Evolutionary conservation across 164 flowering plant genomes (phyloP), one percentile per base, ranked within the genome.

Genomic region (Vitis rotundifolia): DNA sequence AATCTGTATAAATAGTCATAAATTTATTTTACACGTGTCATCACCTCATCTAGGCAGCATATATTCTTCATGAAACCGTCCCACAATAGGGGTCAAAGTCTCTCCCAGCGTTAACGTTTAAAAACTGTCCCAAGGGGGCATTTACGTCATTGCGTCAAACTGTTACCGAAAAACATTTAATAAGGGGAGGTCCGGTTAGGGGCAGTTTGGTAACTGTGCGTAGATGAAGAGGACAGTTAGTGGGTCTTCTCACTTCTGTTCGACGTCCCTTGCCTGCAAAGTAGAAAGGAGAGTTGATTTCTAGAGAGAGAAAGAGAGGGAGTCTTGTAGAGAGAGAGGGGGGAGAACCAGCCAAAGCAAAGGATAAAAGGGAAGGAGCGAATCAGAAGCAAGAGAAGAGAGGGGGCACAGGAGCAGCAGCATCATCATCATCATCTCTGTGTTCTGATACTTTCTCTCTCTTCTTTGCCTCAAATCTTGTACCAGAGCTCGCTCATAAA

Each of bases 191-290:
- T 29, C 26, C 10, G 63, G 68, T 37, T 4, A 29, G 19, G 77
- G 77, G 69, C 64, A 1, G 60, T 62, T 73, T 73, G 79, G 77
- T 73, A 79, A 79, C 18, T 68, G 65, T 26, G 73, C 1, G 14
- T 22, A 10, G 28, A 60, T 16, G 58, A 14, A 55, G 37, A 19
- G 69, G 57, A 72, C 79, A 49, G 77, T 76, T 76, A 70, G 54
- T 60, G 73, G 59, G 79, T 79, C 82, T 61, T 54, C 75, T 73
- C 75, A 19, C 75, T 66, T 73, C 66, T 50, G 71, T 67, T 70
- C 73, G 68, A 79, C 77, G 57, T 76, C 77, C 70, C 77, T 73
- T 73, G 66, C 71, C 81, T 75, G 76, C 78, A 74, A 78, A 68
- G 73, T 56, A 29, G 69, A 8, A 65, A 56, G 18, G 5, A 18